Percentiles rank a stretch among this genome's conserved stretches.
phyloP scores from a whole-genome alignment of 1,139 yeast species.

The Candida pseudoviswanathii region DNA sequence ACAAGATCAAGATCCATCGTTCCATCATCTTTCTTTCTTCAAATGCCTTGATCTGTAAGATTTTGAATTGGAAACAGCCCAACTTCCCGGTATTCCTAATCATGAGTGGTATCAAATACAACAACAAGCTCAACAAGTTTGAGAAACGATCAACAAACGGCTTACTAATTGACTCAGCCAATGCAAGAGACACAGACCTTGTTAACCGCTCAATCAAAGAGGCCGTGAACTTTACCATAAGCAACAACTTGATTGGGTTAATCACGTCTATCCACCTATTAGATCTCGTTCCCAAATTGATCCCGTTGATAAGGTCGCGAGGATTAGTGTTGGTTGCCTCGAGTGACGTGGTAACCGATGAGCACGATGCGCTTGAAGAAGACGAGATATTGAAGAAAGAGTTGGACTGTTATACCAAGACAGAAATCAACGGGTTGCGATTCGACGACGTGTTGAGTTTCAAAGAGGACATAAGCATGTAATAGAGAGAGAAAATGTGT shows the following conservation, averaged over 20 bases:
- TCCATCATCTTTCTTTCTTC: slow-evolving; percentile 83
- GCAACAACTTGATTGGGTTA: slow-evolving; percentile 82
- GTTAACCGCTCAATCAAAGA: slow-evolving; percentile 50
- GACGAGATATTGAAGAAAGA: slow-evolving; percentile 29
- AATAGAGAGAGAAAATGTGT: slow-evolving; percentile 1
- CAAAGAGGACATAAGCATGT: slow-evolving; percentile 62
- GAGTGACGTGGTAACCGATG: slow-evolving; percentile 31
- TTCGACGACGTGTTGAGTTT: slow-evolving; percentile 68
- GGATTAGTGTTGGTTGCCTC: slow-evolving; percentile 85
- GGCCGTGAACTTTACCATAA: slow-evolving; percentile 67
- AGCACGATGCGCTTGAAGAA: slow-evolving; percentile 29
- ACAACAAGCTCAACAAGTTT: slow-evolving; percentile 27
- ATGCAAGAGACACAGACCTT: slow-evolving; percentile 34
- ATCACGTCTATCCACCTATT: slow-evolving; percentile 74
- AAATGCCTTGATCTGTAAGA: slow-evolving; percentile 86
- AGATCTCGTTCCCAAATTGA: slow-evolving; percentile 71
- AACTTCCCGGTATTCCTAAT: slow-evolving; percentile 91
- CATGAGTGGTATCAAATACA: slow-evolving; percentile 64
- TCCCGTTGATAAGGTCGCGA: slow-evolving; percentile 73
- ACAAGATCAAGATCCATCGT: slow-evolving; percentile 39
- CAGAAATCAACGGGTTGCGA: slow-evolving; percentile 76
- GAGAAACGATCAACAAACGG: slow-evolving; percentile 50
- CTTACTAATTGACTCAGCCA: slow-evolving; percentile 27
- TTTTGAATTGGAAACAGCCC: slow-evolving; percentile 97
- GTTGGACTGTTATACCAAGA: slow-evolving; percentile 44